A percentile compares a stretch with the other conserved stretches of the same genome.
These are phyloP conservation scores for Euphrasia confusa DNA, from an alignment of 257 asterid genomes.

Conservation along the genomic window DNA sequence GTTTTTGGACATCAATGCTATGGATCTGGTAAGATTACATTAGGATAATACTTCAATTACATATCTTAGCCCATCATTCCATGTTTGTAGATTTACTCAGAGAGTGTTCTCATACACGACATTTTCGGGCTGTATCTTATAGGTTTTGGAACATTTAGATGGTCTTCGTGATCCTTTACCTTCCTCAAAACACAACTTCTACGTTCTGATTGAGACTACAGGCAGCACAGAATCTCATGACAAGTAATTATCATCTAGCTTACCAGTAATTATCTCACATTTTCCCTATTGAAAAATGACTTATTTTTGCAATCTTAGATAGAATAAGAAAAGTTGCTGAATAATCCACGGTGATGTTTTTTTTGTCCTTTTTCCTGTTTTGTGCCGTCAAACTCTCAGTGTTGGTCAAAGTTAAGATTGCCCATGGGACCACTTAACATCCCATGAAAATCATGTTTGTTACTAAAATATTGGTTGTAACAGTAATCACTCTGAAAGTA, in stretches of 20 bases:
- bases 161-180: slow-evolving; percentile 96
- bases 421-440: slow-evolving; percentile 6
- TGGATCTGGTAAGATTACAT: slow-evolving; percentile 71
- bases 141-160: slow-evolving; percentile 87
- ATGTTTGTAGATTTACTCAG: slow-evolving; percentile 10
- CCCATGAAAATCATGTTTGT: background rate
- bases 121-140: slow-evolving; percentile 29
- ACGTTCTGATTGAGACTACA: slow-evolving; percentile 89
- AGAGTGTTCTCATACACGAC: slow-evolving; percentile 14
- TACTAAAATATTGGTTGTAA: background rate
- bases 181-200: slow-evolving; percentile 72
- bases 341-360: background rate
- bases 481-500: slow-evolving; percentile 1
- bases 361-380: background rate
- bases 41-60: background rate
- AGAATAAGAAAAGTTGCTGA: background rate
- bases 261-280: slow-evolving; percentile 23
- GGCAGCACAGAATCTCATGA: slow-evolving; percentile 91
- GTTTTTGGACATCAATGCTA: slow-evolving; percentile 74
- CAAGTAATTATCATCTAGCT: slow-evolving; percentile 51
- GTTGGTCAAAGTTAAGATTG: background rate
- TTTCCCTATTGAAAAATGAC: slow-evolving; percentile 21
- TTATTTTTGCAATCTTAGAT: slow-evolving; percentile 1
- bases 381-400: background rate
- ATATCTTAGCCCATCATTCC: slow-evolving; percentile 6